Percentiles rank a stretch among this genome's conserved stretches.
phyloP scores from a whole-genome alignment of 208 protist genomes.

The Endotrypanum monterogeii region DNA sequence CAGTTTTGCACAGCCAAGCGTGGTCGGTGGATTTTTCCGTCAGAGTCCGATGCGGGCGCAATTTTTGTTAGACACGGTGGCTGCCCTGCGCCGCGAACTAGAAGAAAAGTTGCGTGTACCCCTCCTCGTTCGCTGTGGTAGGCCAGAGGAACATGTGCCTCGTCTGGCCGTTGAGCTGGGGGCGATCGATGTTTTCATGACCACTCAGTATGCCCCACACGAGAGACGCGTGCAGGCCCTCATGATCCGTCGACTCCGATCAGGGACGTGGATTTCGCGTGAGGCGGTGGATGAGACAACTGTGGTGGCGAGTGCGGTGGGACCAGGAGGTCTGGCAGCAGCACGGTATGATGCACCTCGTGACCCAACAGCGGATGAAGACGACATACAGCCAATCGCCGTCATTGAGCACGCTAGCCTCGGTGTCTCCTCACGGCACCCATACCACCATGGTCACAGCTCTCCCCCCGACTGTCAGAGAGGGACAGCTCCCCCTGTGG shows the following conservation, averaged over 20 bases:
- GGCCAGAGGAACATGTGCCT: conserved; percentile 86
- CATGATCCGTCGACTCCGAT: conserved; percentile 37
- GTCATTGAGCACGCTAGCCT: conserved; percentile 30
- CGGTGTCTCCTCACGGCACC: conserved; percentile 5
- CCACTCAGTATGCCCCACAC: conserved; percentile 89
- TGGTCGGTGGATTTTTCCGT: conserved; percentile 82
- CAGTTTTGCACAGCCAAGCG: conserved; percentile 83
- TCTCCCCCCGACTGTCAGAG: not conserved
- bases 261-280: conserved; percentile 45
- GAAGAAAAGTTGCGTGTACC: conserved; percentile 59
- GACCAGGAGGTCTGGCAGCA: not conserved
- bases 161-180: conserved; percentile 75
- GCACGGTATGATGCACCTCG: not conserved
- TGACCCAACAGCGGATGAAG: conserved; percentile 2
- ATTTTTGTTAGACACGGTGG: conserved; percentile 76
- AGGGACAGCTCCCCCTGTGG: conserved; percentile 9
- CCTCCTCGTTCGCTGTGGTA: conserved; percentile 76
- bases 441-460: conserved; percentile 23
- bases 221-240: conserved; percentile 74
- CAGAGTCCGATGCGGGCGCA: conserved; percentile 79
- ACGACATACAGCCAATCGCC: conserved; percentile 28
- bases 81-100: conserved; percentile 60
- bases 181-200: conserved; percentile 76
- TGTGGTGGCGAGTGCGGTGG: not conserved
- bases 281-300: conserved; percentile 14